Evolutionary conservation across 441 rosid species (phyloP).

Genomic region (Iberis amara): DNA sequence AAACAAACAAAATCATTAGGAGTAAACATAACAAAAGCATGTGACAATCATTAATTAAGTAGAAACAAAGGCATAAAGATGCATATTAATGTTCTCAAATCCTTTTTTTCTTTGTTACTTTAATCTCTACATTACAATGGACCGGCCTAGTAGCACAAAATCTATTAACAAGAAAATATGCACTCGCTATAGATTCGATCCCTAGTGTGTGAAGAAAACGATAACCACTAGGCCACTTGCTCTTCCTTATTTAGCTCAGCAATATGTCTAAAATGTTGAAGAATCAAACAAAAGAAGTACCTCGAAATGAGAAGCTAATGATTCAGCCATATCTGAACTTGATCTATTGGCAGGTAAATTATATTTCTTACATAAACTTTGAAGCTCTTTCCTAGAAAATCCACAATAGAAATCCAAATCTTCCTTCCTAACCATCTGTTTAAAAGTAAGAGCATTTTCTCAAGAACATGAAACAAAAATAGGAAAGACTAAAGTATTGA

Average conservation of each 20-base stretch:
- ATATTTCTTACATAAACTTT: conserved; percentile 57
- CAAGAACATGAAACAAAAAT: background rate
- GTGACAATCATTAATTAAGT: conserved; percentile 6
- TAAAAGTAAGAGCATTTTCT: background rate
- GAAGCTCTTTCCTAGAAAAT: conserved; percentile 70
- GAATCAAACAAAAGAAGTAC: conserved; percentile 24
- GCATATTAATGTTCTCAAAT: conserved; percentile 9
- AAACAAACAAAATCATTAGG: background rate
- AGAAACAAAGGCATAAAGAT: conserved; percentile 7
- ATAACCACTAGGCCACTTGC: too few relatives aligned
- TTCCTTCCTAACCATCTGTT: conserved; percentile 48
- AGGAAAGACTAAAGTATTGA: conserved; percentile 10
- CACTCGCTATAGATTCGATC: too few relatives aligned
- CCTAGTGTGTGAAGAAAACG: too few relatives aligned
- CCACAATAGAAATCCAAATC: conserved; percentile 35
- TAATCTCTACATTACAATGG: too few relatives aligned
- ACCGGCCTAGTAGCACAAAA: too few relatives aligned
- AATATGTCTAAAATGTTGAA: too few relatives aligned
- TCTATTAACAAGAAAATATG: too few relatives aligned
- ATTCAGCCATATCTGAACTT: conserved; percentile 55
- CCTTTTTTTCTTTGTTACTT: too few relatives aligned
- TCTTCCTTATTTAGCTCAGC: too few relatives aligned
- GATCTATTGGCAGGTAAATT: conserved; percentile 68
- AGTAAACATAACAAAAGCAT: conserved; percentile 15
- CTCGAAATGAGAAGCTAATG: conserved; percentile 45